Evolutionary conservation across 1,139 yeast species (phyloP).

Genomic region (Candida gigantensis): DNA sequence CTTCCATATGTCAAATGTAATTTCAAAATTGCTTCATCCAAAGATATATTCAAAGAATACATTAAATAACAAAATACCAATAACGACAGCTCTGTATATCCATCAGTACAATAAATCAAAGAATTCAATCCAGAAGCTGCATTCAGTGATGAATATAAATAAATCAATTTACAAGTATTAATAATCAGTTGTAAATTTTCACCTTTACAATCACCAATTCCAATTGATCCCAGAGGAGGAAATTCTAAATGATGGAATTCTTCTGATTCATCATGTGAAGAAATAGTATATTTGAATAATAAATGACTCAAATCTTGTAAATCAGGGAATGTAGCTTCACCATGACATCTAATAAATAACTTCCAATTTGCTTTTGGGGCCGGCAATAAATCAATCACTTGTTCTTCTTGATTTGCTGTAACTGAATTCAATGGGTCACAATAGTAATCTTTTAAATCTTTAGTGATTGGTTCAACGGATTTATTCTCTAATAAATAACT

Average conservation of each 20-base stretch:
- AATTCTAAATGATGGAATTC: conserved; percentile 55
- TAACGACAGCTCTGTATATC: conserved; percentile 87
- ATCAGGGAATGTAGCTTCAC: conserved; percentile 61
- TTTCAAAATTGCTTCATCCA: conserved; percentile 55
- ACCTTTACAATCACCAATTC: conserved; percentile 66
- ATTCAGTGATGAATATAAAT: conserved; percentile 39
- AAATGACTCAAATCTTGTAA: conserved; percentile 35
- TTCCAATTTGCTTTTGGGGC: conserved; percentile 41
- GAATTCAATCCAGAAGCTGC: conserved; percentile 24
- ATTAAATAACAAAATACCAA: conserved; percentile 70
- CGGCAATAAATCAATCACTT: conserved; percentile 29
- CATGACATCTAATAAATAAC: conserved; percentile 44
- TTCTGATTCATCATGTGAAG: conserved; percentile 22
- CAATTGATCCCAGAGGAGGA: conserved; percentile 83
- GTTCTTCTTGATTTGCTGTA: conserved; percentile 4
- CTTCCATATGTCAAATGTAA: conserved; percentile 66
- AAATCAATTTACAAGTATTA: conserved; percentile 63
- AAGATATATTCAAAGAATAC: conserved; percentile 57
- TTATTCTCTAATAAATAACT: conserved; percentile 22
- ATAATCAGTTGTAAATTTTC: conserved; percentile 58
- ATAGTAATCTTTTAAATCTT: conserved; percentile 34
- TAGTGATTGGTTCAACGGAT: background rate
- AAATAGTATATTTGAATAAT: conserved; percentile 33
- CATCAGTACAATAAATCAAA: conserved; percentile 81
- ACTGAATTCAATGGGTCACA: conserved; percentile 42